Base-by-base conservation (phyloP, 2,329 filamentous ascomycete genomes). In the Xylariales sp. region DNA sequence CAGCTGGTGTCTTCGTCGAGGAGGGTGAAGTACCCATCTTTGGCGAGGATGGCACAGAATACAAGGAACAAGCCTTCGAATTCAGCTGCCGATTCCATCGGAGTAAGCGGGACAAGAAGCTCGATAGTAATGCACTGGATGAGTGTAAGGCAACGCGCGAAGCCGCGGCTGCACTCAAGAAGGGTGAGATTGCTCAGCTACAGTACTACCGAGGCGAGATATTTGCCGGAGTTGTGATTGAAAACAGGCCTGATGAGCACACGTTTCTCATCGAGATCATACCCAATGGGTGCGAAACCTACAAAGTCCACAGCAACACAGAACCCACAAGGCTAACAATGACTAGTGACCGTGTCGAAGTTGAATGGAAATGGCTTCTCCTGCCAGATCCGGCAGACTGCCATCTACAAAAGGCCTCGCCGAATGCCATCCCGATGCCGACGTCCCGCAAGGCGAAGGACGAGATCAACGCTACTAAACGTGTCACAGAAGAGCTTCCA, bases 51-150 rank as follows among this genome's bases (percentile, higher is more conserved):
- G 89, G 89, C 5, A 88, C 82, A 1, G 89, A 96, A 60, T 96
- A 96, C 62, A 91, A 87, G 51, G 85, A 95, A 53, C 86, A 89
- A 55, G 89, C 86, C 1, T 91, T 94, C 54, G 88, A 95, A 57
- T 90, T 97, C 60, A 88, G 86, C 53, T 98, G 93, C 67, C 87
- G 90, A 46, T 95, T 95, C 65, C 93, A 98, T 62, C 80, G 93
- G 37, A 81, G 86, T 11, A 95, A 93, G 68, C 82, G 93, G 55
- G 82, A 88, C 47, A 88, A 84, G 65, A 86, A 85, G 50, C 63
- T 82, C 38, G 79, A 87, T 40, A 76, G 78, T 25, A 79, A 86
- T 41, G 68, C 72, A 2, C 68, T 93, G 46, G 89, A 93, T 54
- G 74, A 77, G 39, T 83, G 86, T 58, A 70, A 78, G 42, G 78